Base-by-base conservation (phyloP, 2,329 filamentous ascomycete genomes). In the Septoria linicola region DNA sequence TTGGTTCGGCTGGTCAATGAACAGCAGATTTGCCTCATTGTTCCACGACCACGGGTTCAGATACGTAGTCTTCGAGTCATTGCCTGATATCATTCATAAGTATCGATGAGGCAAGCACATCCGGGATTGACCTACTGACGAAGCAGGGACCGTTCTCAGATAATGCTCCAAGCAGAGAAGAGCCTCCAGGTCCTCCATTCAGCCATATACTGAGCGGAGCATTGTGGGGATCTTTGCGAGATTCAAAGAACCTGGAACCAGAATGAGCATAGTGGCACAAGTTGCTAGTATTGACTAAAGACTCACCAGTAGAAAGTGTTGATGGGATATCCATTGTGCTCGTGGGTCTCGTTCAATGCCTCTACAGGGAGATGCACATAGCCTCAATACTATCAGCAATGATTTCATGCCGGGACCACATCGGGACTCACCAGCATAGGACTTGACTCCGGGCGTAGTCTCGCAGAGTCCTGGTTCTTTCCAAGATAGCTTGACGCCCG, bases 31-130 rank as follows among this genome's bases (percentile, higher is more conserved):
- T 30, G 76, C 79, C 20, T 76, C 75, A 53, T 81, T 76, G 59
- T 76, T 82, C 79, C 80, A 85, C 7, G 76, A 76, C 68, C 81
- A 78, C 3, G 79, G 79, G 61, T 85, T 85, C 63, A 71, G 14
- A 61, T 69, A 55, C 10, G 51, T 59, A n/a, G 54, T 52, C 46
- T 55, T 60, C 40, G 57, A 57, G 46, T 64, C 55, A 42, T 61
- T 60, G 46, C 35, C 55, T 53, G 34, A 8, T 2, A 2, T 19
- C 10, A 32, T 13, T 27, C 23, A 42, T 43, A 47, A 23, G 52
- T 41, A 14, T 35, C 48, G n/a, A n/a, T n/a, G n/a, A 14, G 41
- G 19, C 14, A 30, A 3, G 16, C 13, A 11, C 23, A 8, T 17
- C 2, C 14, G 27, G 20, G 31, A 30, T 30, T 19, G 66, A 54